Percentiles rank a stretch among this genome's conserved stretches.
Conservation (phyloP, 345 rosid genomes). For the Moricandia moricandioides region DNA sequence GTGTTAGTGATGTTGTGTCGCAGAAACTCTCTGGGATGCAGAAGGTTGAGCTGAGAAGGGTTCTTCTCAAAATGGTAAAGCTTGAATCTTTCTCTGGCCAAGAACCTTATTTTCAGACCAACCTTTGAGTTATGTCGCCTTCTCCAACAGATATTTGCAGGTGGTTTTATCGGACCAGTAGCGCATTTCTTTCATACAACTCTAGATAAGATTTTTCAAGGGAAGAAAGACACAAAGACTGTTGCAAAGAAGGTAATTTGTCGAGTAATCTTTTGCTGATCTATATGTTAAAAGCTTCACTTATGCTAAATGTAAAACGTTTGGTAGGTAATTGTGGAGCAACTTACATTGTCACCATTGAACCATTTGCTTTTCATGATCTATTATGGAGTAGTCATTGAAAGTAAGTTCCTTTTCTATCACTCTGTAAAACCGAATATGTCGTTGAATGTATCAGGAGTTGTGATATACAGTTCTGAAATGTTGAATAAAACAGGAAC, state of each 20-base stretch:
- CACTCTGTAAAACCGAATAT: background rate
- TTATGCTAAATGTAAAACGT: background rate
- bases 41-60: constrained; percentile 77
- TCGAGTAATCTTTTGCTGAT: background rate
- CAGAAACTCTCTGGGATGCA: constrained; percentile 90
- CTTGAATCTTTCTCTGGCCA: background rate
- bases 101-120: background rate
- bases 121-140: background rate
- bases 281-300: too few relatives aligned
- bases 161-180: constrained; percentile 81
- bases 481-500: constrained; percentile 57
- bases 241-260: constrained; percentile 88
- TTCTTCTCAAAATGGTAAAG: constrained; percentile 51
- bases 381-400: constrained; percentile 68
- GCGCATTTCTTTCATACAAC: constrained; percentile 69
- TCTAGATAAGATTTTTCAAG: constrained; percentile 84
- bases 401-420: constrained; percentile 45
- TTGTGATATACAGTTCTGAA: background rate
- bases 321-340: constrained; percentile 69
- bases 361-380: constrained; percentile 85
- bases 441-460: background rate
- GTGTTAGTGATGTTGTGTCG: constrained; percentile 64
- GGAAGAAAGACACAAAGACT: constrained; percentile 76
- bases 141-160: constrained; percentile 64
- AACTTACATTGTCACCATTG: constrained; percentile 83